Conservation (phyloP, 495 filamentous ascomycete genomes). For the Tuber borchii region DNA sequence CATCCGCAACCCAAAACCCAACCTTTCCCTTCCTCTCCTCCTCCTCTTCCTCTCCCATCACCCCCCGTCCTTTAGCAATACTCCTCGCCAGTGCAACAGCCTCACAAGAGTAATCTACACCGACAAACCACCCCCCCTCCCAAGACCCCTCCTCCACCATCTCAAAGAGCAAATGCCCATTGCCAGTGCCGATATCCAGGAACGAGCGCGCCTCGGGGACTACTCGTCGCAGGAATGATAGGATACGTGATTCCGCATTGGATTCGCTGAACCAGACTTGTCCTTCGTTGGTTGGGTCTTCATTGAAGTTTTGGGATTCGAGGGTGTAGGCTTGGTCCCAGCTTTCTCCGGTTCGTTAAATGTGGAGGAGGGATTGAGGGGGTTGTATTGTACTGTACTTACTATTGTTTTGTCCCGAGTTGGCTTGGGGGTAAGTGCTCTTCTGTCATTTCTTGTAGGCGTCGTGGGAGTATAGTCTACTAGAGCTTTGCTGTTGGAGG, state of each 20-base stretch:
- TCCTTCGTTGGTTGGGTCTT: slow-evolving; percentile 58
- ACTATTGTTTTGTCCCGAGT: slow-evolving; percentile 68
- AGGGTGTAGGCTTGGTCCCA: slow-evolving; percentile 62
- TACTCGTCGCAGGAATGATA: slow-evolving; percentile 50
- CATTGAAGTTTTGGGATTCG: slow-evolving; percentile 57
- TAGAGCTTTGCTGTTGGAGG: background rate
- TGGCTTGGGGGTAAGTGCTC: slow-evolving; percentile 54
- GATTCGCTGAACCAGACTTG: slow-evolving; percentile 74
- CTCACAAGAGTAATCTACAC: slow-evolving; percentile 74
- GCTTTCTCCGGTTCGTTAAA: slow-evolving; percentile 43
- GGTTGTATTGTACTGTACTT: slow-evolving; percentile 30
- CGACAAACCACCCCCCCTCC: slow-evolving; percentile 54
- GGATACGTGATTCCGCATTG: slow-evolving; percentile 56
- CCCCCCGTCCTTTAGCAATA: slow-evolving; percentile 44
- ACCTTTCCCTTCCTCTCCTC: slow-evolving; percentile 40
- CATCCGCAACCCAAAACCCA: slow-evolving; percentile 69
- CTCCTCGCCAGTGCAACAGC: slow-evolving; percentile 65
- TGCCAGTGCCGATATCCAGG: slow-evolving; percentile 79
- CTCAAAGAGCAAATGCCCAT: slow-evolving; percentile 78
- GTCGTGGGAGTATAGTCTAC: background rate
- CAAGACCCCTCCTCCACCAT: slow-evolving; percentile 53
- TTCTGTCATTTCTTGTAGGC: slow-evolving; percentile 5
- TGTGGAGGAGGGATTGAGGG: background rate
- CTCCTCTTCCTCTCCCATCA: slow-evolving; percentile 9
- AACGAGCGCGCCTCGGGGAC: slow-evolving; percentile 46